Evolutionary conservation across 371 early-diverging fungal species (phyloP).

Genomic region (Dipsacomyces acuminosporus): DNA sequence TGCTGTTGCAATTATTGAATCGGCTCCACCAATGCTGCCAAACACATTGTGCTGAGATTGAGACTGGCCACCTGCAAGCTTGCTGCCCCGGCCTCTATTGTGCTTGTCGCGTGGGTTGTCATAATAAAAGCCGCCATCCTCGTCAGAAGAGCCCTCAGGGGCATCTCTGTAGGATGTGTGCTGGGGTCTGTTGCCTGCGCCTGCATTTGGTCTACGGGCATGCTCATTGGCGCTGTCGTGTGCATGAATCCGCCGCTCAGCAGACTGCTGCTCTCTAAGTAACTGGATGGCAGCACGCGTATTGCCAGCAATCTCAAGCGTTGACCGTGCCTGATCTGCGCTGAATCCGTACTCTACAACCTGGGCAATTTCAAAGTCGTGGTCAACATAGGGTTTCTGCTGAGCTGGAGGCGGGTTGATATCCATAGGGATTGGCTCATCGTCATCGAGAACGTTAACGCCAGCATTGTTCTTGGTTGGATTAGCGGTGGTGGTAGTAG

Average conservation of each 20-base stretch:
- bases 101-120: slow-evolving; percentile 9
- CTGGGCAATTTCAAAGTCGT: slow-evolving; percentile 54
- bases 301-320: slow-evolving; percentile 59
- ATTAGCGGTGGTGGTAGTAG: too few relatives aligned
- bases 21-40: slow-evolving; percentile 27
- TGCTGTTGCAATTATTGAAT: slow-evolving; percentile 61
- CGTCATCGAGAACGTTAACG: slow-evolving; percentile 9
- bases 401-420: neutral
- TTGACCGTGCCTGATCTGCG: slow-evolving; percentile 55
- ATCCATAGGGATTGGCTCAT: slow-evolving; percentile 34
- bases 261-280: slow-evolving; percentile 56
- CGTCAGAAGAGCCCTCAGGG: slow-evolving; percentile 13
- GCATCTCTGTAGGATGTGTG: neutral
- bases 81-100: neutral
- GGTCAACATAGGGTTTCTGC: slow-evolving; percentile 9
- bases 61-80: neutral
- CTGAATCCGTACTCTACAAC: slow-evolving; percentile 76
- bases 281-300: slow-evolving; percentile 60
- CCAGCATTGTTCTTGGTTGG: neutral
- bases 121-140: slow-evolving; percentile 11
- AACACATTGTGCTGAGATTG: neutral
- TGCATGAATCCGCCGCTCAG: slow-evolving; percentile 17
- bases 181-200: neutral
- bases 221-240: neutral
- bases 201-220: neutral